Base-by-base conservation (phyloP, 352 stramenopile species). In the Pythium periplocum region DNA sequence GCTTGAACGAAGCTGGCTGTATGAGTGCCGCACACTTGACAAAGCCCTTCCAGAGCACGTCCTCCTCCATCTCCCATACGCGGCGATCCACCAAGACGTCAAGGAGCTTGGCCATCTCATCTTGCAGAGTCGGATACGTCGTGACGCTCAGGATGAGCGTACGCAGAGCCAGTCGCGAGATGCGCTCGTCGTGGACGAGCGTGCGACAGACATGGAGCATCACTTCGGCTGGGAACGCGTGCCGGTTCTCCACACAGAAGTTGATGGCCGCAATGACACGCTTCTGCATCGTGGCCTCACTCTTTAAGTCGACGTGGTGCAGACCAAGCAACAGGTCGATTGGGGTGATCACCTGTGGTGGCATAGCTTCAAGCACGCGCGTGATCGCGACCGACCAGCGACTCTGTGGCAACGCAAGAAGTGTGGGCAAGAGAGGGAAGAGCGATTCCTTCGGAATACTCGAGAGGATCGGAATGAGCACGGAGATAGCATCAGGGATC, bases 91-190 rank as follows among this genome's bases (percentile, higher is more conserved):
- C 68, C 11, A 93, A 71, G 30, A 71, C 71, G 6, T 71, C 68
- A 10, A 93, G 64, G 9, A 88, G 59, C 46, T 64, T 68, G 12
- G 79, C 74, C 57, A 85, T 79, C 26, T 88, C 78, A 4, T 71
- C 63, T 49, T 88, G 78, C 48, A 90, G 52, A 34, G 73, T 75
- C 26, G 78, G 74, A 53, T 87, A 88, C 30, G 73, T 71, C 45
- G 79, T 87, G 31, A 93, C 78, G 36, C 76, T 87, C 31, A 90
- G 67, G 55, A 90, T 93, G 36, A 93, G 69, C 32, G 82, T 90
- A 38, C 80, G 80, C 26, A 93, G 55, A 34, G 79, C 78, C 7
- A 90, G 73, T 53, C 86, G 87, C 2, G 79, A 78, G 39, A 89
- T 76, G 4, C 55, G 72, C 38, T 78, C 64, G 38, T 88, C 75